Conservation (phyloP, 169 alveolate genomes). For the Eimeria necatrix region DNA sequence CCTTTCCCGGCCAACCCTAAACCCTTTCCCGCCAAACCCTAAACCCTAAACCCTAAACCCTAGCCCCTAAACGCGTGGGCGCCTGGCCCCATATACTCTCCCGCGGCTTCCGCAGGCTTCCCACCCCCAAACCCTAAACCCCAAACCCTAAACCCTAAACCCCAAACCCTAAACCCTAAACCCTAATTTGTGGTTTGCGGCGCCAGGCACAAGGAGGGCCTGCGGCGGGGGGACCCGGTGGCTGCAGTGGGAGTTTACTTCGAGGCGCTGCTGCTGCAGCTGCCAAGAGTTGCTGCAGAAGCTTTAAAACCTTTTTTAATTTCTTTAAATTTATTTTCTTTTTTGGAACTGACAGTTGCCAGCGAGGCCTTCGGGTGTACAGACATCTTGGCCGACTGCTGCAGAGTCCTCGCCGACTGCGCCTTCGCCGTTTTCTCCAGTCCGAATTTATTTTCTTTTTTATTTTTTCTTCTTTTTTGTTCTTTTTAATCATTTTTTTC, state of each 20-base stretch:
- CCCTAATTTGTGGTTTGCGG: too few species aligned
- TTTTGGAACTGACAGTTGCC: not conserved
- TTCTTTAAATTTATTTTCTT: conserved; percentile 1
- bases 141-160: too few species aligned
- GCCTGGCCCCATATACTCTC: too few species aligned
- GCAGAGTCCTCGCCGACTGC: conserved; percentile 57
- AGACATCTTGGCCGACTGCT: conserved; percentile 8
- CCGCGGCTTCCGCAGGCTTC: too few species aligned
- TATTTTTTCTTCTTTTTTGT: too few species aligned
- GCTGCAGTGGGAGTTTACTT: conserved; percentile 32
- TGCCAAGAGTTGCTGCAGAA: not conserved
- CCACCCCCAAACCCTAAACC: too few species aligned
- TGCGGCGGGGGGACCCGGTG: conserved; percentile 35
- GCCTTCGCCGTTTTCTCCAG: conserved; percentile 74
- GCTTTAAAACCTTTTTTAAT: not conserved
- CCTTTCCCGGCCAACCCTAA: too few species aligned
- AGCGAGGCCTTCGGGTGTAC: not conserved
- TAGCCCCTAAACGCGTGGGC: too few species aligned
- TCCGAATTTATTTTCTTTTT: too few species aligned
- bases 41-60: conserved; percentile 41
- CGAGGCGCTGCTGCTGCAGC: conserved; percentile 44
- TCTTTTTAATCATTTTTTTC: too few species aligned
- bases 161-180: too few species aligned
- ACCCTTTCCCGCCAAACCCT: not conserved
- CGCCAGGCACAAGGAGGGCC: not conserved